These are phyloP conservation scores for Viridothelium virens DNA, from an alignment of 495 filamentous ascomycete genomes.

Conservation along the genomic window DNA sequence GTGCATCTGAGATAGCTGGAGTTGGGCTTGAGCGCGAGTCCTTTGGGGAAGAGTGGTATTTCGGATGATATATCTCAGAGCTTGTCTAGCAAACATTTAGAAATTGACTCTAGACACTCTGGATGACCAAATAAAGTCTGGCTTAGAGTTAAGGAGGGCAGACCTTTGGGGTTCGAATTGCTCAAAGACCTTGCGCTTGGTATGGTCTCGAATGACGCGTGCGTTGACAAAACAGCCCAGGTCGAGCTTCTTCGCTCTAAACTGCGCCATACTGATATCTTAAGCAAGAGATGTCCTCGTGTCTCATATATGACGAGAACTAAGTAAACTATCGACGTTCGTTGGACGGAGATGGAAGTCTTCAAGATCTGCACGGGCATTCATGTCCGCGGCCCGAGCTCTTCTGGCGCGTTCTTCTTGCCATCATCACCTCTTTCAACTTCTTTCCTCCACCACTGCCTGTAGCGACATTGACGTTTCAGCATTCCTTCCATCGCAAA, in stretches of 20 bases:
- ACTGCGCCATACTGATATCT: slow-evolving; percentile 57
- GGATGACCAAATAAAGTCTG: no score
- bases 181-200: slow-evolving; percentile 87
- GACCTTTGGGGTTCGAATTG: slow-evolving; percentile 81
- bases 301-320: no score
- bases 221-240: slow-evolving; percentile 78
- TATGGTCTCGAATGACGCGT: slow-evolving; percentile 80
- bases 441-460: background rate
- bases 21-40: slow-evolving; percentile 78
- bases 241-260: slow-evolving; percentile 79
- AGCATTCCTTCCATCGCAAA: background rate
- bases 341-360: background rate
- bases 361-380: background rate
- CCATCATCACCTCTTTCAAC: background rate
- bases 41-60: slow-evolving; percentile 80
- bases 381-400: background rate
- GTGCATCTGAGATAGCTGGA: slow-evolving; percentile 91
- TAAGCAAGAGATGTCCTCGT: background rate
- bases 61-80: slow-evolving; percentile 85
- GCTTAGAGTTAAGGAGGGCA: background rate
- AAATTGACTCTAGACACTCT: background rate
- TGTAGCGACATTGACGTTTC: background rate
- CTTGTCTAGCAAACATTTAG: slow-evolving; percentile 56
- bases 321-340: no score
- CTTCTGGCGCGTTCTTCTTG: background rate